Percentiles rank a stretch among this genome's conserved stretches.
These are phyloP conservation scores for Penicillium sclerotiorum DNA, from an alignment of 2,329 filamentous ascomycete species.

Conservation along the genomic window DNA sequence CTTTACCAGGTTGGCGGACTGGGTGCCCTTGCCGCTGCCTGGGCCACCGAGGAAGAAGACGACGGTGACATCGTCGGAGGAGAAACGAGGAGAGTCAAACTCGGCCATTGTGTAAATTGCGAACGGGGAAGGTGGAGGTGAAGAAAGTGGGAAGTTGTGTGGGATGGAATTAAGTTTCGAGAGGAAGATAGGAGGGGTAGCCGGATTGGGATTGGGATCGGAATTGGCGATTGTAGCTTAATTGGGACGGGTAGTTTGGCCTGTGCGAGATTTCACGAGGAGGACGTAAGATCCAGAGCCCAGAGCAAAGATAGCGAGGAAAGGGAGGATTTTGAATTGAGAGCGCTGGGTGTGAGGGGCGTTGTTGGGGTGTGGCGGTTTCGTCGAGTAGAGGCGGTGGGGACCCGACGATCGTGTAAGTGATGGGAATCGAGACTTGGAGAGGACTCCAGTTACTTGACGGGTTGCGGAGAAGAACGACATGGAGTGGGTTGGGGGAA, in stretches of 20 bases:
- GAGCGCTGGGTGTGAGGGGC: slow-evolving; percentile 35
- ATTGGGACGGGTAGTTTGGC: slow-evolving; percentile 12
- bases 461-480: slow-evolving; percentile 18
- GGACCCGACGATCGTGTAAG: slow-evolving; percentile 18
- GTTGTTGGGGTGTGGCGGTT: slow-evolving; percentile 15
- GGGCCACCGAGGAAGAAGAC: slow-evolving; percentile 96
- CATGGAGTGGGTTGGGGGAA: slow-evolving; percentile 15
- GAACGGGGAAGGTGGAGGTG: background rate
- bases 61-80: slow-evolving; percentile 78
- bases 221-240: slow-evolving; percentile 3
- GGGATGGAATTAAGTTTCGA: slow-evolving; percentile 31
- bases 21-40: slow-evolving; percentile 93
- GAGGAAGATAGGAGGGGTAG: slow-evolving; percentile 36
- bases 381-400: slow-evolving; percentile 23
- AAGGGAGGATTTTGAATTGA: slow-evolving; percentile 46
- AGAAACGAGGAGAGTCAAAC: slow-evolving; percentile 72
- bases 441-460: slow-evolving; percentile 19
- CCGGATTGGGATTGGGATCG: slow-evolving; percentile 28
- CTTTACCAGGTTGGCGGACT: slow-evolving; percentile 83
- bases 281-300: slow-evolving; percentile 55
- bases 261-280: slow-evolving; percentile 54
- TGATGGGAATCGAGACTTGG: slow-evolving; percentile 13
- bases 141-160: slow-evolving; percentile 55
- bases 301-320: slow-evolving; percentile 48
- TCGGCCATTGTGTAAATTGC: slow-evolving; percentile 25